phyloP scores from a whole-genome alignment of 2,329 filamentous ascomycete genomes.

The Aspergillus sp. region DNA sequence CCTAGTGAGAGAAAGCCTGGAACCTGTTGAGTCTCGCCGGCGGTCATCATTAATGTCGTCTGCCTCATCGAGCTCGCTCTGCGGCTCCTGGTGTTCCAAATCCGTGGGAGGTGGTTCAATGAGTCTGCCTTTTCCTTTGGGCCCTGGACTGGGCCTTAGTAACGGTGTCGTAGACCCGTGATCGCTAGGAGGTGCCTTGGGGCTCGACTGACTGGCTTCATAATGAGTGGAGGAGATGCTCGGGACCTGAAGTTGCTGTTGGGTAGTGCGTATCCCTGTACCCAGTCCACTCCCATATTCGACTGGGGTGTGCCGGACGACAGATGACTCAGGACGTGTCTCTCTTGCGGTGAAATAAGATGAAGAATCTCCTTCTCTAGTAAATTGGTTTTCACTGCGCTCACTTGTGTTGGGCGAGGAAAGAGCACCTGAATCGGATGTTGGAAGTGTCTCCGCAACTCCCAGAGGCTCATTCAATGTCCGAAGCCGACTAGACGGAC shows the following conservation, averaged over 20 bases:
- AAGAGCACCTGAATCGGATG: not conserved
- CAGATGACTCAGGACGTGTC: slow-evolving; percentile 12
- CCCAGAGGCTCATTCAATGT: slow-evolving; percentile 21
- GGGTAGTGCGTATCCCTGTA: not conserved
- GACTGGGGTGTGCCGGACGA: not conserved
- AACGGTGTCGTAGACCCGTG: slow-evolving; percentile 34
- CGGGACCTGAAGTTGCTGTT: slow-evolving; percentile 12
- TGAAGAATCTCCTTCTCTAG: slow-evolving; percentile 19
- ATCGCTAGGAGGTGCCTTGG: slow-evolving; percentile 26
- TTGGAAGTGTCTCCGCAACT: slow-evolving; percentile 12
- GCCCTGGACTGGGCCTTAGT: slow-evolving; percentile 19
- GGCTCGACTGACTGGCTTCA: slow-evolving; percentile 19
- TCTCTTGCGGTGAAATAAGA: slow-evolving; percentile 34
- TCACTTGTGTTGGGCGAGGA: slow-evolving; percentile 2
- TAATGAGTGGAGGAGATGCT: slow-evolving; percentile 14
- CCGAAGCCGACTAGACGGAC: slow-evolving; percentile 13
- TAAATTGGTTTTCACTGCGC: slow-evolving; percentile 3
- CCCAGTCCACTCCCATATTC: not conserved
- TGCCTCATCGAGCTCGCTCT: slow-evolving; percentile 23
- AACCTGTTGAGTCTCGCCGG: slow-evolving; percentile 13
- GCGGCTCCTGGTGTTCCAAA: slow-evolving; percentile 34
- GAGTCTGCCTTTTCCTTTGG: slow-evolving; percentile 21
- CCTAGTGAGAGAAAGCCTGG: slow-evolving; percentile 19
- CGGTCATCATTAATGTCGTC: slow-evolving; percentile 3
- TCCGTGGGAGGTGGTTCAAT: slow-evolving; percentile 10